phyloP scores from a whole-genome alignment of 2,329 filamentous ascomycete genomes.

The Cylindrodendrum hubeiense region DNA sequence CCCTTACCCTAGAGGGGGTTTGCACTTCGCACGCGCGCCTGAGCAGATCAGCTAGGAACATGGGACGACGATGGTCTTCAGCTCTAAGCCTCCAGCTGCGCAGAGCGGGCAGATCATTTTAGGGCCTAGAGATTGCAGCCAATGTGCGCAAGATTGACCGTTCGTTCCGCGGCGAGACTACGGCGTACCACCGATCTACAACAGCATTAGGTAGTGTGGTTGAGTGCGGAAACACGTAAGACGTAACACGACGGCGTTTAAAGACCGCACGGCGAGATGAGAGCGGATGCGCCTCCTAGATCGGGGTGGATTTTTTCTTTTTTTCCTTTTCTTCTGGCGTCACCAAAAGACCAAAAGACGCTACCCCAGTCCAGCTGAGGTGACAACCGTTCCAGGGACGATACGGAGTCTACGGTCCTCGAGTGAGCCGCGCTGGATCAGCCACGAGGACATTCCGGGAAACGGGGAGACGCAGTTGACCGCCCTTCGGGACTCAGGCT shows the following conservation, averaged over 20 bases:
- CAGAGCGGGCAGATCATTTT: conserved; percentile 12
- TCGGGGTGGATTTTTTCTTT: neutral
- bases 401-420: conserved; percentile 3
- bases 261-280: neutral
- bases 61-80: conserved; percentile 14
- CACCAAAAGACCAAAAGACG: neutral
- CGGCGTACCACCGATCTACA: neutral
- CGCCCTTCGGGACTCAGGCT: conserved; percentile 6
- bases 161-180: neutral
- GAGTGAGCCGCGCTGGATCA: conserved; percentile 13
- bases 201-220: neutral
- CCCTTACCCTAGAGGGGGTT: neutral
- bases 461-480: conserved; percentile 26
- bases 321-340: neutral
- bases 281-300: neutral
- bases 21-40: conserved; percentile 2
- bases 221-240: neutral
- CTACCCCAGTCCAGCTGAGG: conserved; percentile 38
- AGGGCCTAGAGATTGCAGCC: neutral
- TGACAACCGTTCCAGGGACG: conserved; percentile 34
- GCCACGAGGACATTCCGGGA: conserved; percentile 8
- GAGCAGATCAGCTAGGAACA: conserved; percentile 8
- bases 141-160: neutral
- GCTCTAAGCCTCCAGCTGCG: conserved; percentile 10
- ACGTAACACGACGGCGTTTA: neutral